Percentiles rank a stretch among this genome's conserved stretches.
These are phyloP conservation scores for Fomitopsis pinicola DNA, from an alignment of 1,284 basidiomycete species.

Conservation along the genomic window DNA sequence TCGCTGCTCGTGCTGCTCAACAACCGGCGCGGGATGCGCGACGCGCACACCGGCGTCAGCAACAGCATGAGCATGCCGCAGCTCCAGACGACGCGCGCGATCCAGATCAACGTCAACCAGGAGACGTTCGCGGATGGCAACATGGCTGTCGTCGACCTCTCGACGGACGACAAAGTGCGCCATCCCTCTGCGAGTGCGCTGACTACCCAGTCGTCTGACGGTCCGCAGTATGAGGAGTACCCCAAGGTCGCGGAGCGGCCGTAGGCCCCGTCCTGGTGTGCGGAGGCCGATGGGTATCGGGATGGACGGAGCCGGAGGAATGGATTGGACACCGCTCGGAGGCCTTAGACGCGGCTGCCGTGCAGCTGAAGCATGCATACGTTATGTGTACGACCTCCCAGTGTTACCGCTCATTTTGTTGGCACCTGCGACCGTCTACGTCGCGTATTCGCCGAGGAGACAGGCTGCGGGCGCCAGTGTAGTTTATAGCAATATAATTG, in stretches of 20 bases:
- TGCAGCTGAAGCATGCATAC: background rate
- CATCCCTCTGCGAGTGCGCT: background rate
- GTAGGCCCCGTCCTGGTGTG: background rate
- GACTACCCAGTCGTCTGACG: background rate
- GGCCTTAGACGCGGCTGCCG: background rate
- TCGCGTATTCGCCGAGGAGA: too few relatives aligned
- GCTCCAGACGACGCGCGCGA: background rate
- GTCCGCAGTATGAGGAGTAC: background rate
- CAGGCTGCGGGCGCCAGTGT: too few relatives aligned
- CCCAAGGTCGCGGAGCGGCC: background rate
- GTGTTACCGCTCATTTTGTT: background rate
- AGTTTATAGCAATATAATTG: too few relatives aligned
- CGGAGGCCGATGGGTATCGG: background rate
- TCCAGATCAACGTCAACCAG: conserved; percentile 2
- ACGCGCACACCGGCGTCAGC: background rate
- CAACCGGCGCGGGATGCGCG: background rate
- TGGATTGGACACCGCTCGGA: background rate
- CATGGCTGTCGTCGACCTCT: background rate
- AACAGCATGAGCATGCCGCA: background rate
- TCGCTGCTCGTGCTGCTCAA: conserved; percentile 4
- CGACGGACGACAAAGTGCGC: background rate
- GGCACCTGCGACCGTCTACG: background rate
- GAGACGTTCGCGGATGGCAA: conserved; percentile 1
- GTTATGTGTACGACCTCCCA: background rate
- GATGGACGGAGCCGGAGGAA: too few relatives aligned